Evolutionary conservation across 2,329 filamentous ascomycete species (phyloP), one percentile per base, ranked within the genome.

Genomic region (Didymella pinodella): DNA sequence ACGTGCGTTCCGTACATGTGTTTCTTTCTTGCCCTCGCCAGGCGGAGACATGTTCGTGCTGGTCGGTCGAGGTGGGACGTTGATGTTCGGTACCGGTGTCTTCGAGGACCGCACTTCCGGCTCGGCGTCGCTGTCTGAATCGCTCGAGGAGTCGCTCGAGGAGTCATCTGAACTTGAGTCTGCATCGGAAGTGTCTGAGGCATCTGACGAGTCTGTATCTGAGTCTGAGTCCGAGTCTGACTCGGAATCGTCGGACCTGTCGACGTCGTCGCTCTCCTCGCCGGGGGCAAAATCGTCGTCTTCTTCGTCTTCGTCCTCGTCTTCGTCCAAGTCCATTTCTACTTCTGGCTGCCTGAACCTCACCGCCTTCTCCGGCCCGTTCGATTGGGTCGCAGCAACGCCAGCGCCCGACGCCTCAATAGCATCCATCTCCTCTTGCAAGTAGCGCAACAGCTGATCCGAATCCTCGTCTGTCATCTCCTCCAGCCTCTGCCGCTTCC

Each of bases 401-500:
- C 18, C 18, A 1, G 18, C 18, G 18, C 18, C 18, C 11, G 22
- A 44, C 29, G 51, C 48, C 32, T 36, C 32, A 7, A 8, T 7
- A 36, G 32, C 16, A 7, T 40, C 22, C 10, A 47, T 31, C 29
- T 40, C 34, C 49, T 31, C 2, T 20, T 41, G 49, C 12, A 11
- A 62, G 54, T 16, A 59, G 57, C 28, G 60, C 48, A 28, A 56
- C 61, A 22, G 59, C 63, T 10, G 36, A 4, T 25, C 22, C n/a
- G 25, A 31, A 14, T 49, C 50, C 1, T 54, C 46, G 22, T 53
- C 31, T 2, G 47, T 54, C 4, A 54, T 59, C 50, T 69, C 67
- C 64, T 67, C 79, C 18, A 75, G 44, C 41, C 71, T 67, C 36
- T 83, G 84, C 67, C 85, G 85, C 74, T 95, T 96, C 62, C 88